Evolutionary conservation across 768 basidiomycete genomes (phyloP).

Genomic region (Boletus insuetus): DNA sequence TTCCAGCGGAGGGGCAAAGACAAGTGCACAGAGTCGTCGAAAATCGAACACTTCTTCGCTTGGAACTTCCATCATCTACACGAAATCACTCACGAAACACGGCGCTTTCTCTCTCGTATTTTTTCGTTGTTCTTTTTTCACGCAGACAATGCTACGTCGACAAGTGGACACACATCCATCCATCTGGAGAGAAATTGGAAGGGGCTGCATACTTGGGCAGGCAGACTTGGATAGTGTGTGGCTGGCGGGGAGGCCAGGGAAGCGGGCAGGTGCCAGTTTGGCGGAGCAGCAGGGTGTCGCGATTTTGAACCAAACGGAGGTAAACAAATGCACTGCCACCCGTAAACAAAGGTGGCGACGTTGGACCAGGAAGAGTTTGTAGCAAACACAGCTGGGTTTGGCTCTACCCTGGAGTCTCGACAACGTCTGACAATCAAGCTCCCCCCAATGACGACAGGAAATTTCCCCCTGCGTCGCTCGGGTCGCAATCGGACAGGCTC

Average conservation of each 20-base stretch:
- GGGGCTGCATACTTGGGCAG: not conserved
- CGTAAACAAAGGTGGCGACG: constrained; percentile 32
- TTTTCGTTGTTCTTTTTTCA: constrained; percentile 8
- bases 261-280: constrained; percentile 25
- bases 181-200: not conserved
- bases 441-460: constrained; percentile 18
- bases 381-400: constrained; percentile 14
- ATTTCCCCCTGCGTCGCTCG: constrained; percentile 25
- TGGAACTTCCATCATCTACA: constrained; percentile 33
- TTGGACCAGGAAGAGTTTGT: constrained; percentile 15
- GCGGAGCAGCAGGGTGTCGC: constrained; percentile 19
- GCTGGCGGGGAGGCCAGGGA: constrained; percentile 19
- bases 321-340: constrained; percentile 31
- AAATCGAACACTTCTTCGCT: constrained; percentile 31
- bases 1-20: constrained; percentile 22
- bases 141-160: not conserved
- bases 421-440: constrained; percentile 22
- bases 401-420: constrained; percentile 20
- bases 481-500: constrained; percentile 21
- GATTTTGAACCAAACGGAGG: constrained; percentile 22
- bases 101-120: not conserved
- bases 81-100: constrained; percentile 10
- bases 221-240: constrained; percentile 6
- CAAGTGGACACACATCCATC: not conserved
- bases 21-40: constrained; percentile 18